These are phyloP conservation scores for Sordaria brevicollis DNA, from an alignment of 495 filamentous ascomycete species.

Conservation along the genomic window DNA sequence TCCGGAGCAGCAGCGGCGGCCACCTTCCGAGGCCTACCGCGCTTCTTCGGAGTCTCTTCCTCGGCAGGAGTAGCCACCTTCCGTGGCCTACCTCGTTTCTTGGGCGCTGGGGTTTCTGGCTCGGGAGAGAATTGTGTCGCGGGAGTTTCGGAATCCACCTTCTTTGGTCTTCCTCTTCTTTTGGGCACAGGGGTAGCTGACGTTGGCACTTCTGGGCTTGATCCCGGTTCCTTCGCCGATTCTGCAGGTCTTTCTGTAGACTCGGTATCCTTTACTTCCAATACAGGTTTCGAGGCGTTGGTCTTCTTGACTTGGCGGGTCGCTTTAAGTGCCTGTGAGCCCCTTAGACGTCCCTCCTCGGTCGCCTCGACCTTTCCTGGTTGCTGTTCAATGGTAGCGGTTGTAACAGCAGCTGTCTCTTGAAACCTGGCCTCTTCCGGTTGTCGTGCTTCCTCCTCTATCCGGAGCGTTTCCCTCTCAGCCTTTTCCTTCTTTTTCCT, in stretches of 20 bases:
- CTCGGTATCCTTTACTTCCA: neutral
- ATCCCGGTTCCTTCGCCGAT: neutral
- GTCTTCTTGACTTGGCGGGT: neutral
- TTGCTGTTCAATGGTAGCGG: neutral
- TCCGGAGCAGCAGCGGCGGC: neutral
- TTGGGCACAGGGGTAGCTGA: neutral
- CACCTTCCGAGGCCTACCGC: neutral
- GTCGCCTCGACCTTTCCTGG: neutral
- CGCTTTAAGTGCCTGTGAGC: neutral
- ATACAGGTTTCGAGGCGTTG: neutral
- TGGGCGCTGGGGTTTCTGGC: neutral
- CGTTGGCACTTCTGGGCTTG: neutral
- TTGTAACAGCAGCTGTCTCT: neutral
- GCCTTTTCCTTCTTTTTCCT: neutral
- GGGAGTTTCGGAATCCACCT: neutral
- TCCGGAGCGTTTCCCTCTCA: neutral
- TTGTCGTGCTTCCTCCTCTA: neutral
- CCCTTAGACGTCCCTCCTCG: neutral
- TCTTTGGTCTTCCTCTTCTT: neutral
- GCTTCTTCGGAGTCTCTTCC: neutral
- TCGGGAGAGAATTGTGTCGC: neutral
- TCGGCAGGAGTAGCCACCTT: neutral
- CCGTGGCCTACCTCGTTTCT: neutral
- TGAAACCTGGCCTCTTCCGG: neutral
- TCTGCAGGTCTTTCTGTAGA: neutral